Base-by-base conservation (phyloP, 345 rosid species). In the Conringia planisiliqua region DNA sequence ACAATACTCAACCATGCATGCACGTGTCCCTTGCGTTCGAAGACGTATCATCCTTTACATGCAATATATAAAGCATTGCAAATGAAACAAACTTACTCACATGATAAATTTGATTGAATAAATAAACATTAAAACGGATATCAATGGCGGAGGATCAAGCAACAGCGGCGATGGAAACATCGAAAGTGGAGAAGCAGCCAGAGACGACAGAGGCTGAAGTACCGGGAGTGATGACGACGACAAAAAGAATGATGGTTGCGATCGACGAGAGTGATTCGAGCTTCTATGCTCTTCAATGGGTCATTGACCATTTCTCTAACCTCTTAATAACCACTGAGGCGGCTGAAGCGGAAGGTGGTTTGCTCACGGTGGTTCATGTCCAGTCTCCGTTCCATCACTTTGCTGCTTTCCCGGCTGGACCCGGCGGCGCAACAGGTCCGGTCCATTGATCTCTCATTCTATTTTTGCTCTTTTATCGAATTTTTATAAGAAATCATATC, bases 251-350 rank as follows among this genome's bases (percentile, higher is more conserved):
- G 39, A 62, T 82, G 85, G 82, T 84, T 73, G 87, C 82, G 1
- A 38, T 84, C 18, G 89, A 86, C 50, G 87, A 84, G 12, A 84
- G 85, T 35, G 89, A 82, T 18, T 69, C 64, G 10, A 84, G 89
- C 77, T 70, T 72, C 55, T 78, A 73, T 11, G 82, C 82, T 61
- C 78, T 78, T 14, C 70, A 78, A 27, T 78, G 82, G 82, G 82
- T 73, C 40, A 68, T 68, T 68, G 78, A 78, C 50, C 75, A 78
- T 73, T 72, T 78, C 66, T 55, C 82, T 17, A 20, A 10, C 62
- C 78, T 73, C 22, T 44, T 78, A 4, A 11, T 17, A 32, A 68
- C 66, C 17, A 72, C 78, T 9, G 77, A 46, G 18, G 72, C 35
- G 16, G 35, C 30, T 35, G 74, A 57, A 22, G 54, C 73, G 9